phyloP scores from a whole-genome alignment of 768 basidiomycete genomes.

The Psilocybe cubensis region DNA sequence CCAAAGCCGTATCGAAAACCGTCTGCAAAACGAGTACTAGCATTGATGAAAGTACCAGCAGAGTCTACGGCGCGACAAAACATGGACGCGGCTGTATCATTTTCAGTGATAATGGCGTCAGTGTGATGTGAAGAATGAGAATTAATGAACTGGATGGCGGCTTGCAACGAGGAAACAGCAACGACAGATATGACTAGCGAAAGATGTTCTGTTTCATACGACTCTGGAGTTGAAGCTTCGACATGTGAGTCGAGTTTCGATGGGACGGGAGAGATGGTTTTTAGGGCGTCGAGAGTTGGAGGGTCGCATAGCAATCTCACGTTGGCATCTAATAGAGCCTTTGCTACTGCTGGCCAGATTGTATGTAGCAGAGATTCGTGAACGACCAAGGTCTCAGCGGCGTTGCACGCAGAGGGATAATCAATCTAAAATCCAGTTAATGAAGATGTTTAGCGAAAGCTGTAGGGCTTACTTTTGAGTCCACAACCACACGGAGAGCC shows the following conservation, averaged over 20 bases:
- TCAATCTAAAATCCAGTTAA: slow-evolving; percentile 57
- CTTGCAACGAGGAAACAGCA: slow-evolving; percentile 67
- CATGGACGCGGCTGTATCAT: slow-evolving; percentile 57
- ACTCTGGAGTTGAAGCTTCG: slow-evolving; percentile 52
- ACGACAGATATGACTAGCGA: slow-evolving; percentile 83
- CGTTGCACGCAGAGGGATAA: slow-evolving; percentile 96
- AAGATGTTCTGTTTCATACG: slow-evolving; percentile 90
- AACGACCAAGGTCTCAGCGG: slow-evolving; percentile 87
- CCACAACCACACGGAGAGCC: slow-evolving; percentile 80
- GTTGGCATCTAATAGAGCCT: slow-evolving; percentile 64
- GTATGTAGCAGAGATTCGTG: slow-evolving; percentile 74
- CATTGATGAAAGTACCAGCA: slow-evolving; percentile 92
- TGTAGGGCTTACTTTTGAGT: slow-evolving; percentile 76
- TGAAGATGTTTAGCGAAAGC: not conserved
- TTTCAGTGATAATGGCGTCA: slow-evolving; percentile 90
- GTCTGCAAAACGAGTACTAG: slow-evolving; percentile 95
- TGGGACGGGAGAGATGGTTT: slow-evolving; percentile 33
- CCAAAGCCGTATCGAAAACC: slow-evolving; percentile 97
- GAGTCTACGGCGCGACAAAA: slow-evolving; percentile 93
- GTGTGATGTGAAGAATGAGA: slow-evolving; percentile 94
- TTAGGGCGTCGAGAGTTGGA: slow-evolving; percentile 59
- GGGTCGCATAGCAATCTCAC: slow-evolving; percentile 85
- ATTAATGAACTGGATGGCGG: slow-evolving; percentile 91
- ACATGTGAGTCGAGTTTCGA: slow-evolving; percentile 51
- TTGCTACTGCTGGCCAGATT: slow-evolving; percentile 83